Percentiles rank a stretch among this genome's conserved stretches.
Evolutionary conservation across 2,329 filamentous ascomycete species (phyloP).

Genomic region (Chlorencoelia australis): DNA sequence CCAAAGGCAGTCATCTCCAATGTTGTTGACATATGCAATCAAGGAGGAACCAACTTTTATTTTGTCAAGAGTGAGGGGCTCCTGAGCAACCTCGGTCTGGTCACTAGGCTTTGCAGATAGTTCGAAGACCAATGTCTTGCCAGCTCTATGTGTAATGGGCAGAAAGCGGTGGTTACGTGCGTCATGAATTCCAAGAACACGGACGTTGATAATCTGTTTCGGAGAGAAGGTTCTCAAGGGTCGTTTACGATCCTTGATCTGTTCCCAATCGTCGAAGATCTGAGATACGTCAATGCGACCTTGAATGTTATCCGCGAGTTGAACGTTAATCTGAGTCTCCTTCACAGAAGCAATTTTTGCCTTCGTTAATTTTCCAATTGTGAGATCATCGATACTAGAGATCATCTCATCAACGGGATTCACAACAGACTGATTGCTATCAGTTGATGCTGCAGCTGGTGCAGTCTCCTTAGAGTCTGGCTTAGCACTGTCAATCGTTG

Average conservation of each 20-base stretch:
- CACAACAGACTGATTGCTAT: constrained; percentile 34
- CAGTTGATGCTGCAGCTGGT: constrained; percentile 24
- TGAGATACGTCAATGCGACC: constrained; percentile 92
- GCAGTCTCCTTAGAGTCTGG: constrained; percentile 32
- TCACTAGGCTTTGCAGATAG: constrained; percentile 68
- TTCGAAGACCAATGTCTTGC: constrained; percentile 73
- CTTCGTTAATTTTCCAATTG: constrained; percentile 61
- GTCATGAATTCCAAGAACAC: constrained; percentile 79
- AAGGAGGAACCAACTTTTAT: constrained; percentile 62
- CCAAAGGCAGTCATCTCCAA: constrained; percentile 72
- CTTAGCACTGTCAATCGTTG: constrained; percentile 43
- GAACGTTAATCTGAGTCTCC: constrained; percentile 85
- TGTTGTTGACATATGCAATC: constrained; percentile 85
- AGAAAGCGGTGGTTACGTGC: constrained; percentile 84
- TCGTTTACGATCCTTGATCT: constrained; percentile 71
- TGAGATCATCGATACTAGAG: constrained; percentile 59
- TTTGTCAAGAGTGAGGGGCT: constrained; percentile 60
- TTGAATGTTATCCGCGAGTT: constrained; percentile 76
- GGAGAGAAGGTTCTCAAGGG: constrained; percentile 67
- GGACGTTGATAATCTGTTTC: constrained; percentile 63
- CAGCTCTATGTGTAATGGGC: constrained; percentile 76
- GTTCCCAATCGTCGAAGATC: constrained; percentile 78
- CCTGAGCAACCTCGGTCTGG: constrained; percentile 41
- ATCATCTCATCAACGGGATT: constrained; percentile 58
- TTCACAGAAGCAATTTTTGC: constrained; percentile 78